A percentile compares a stretch with the other conserved stretches of the same genome.
Conservation (phyloP, 768 basidiomycete species). For the Tricholoma flavovirens region DNA sequence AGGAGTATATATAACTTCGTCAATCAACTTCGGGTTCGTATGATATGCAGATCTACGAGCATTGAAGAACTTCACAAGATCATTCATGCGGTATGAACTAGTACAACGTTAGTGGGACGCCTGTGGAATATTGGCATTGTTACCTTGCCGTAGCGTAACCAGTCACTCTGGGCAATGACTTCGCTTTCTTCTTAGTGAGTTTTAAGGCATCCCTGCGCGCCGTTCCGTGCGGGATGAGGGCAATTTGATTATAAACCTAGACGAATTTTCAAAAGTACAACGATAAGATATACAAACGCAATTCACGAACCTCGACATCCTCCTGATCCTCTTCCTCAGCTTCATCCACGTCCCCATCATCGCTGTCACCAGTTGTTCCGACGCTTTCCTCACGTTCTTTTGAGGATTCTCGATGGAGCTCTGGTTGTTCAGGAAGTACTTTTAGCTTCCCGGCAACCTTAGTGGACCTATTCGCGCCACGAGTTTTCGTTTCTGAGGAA, state of each 20-base stretch:
- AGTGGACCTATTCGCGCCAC: constrained; percentile 74
- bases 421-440: constrained; percentile 81
- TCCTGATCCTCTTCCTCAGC: constrained; percentile 49
- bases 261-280: not conserved
- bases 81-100: constrained; percentile 86
- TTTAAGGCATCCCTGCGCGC: constrained; percentile 86
- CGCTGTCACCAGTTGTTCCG: constrained; percentile 54
- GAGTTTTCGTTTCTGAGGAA: constrained; percentile 44
- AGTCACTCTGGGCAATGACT: constrained; percentile 87
- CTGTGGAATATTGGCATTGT: constrained; percentile 13
- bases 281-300: not conserved
- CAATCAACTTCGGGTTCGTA: constrained; percentile 82
- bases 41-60: constrained; percentile 78
- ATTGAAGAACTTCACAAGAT: constrained; percentile 84
- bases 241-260: constrained; percentile 91
- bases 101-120: not conserved
- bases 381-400: constrained; percentile 42
- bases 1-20: constrained; percentile 92
- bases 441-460: constrained; percentile 84
- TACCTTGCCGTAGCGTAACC: constrained; percentile 93
- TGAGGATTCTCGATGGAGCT: constrained; percentile 33
- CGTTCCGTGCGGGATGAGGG: constrained; percentile 90
- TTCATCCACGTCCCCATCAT: constrained; percentile 65
- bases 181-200: constrained; percentile 92
- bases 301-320: constrained; percentile 51